phyloP scores from a whole-genome alignment of 208 protist species.

The Acanthamoeba triangularis region DNA sequence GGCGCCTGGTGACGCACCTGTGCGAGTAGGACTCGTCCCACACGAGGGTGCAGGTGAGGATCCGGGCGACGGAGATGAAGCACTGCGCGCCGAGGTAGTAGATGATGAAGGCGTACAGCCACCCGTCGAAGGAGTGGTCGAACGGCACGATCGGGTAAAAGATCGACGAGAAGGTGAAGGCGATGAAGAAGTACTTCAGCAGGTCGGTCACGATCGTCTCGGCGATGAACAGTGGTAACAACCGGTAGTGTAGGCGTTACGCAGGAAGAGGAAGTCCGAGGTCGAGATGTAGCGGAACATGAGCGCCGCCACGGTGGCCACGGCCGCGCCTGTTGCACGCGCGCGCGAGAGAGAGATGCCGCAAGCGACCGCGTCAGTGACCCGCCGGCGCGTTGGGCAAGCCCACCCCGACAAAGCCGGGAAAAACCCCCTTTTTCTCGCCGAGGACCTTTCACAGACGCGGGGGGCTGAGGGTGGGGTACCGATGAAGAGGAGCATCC shows the following conservation, averaged over 20 bases:
- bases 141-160: conserved; percentile 75
- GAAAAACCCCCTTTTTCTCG: too few relatives aligned
- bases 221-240: conserved; percentile 69
- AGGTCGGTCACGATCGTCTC: conserved; percentile 68
- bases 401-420: too few relatives aligned
- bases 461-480: background rate
- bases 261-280: conserved; percentile 53
- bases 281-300: conserved; percentile 54
- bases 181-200: conserved; percentile 78
- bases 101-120: conserved; percentile 71
- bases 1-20: background rate
- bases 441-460: too few relatives aligned
- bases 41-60: conserved; percentile 68
- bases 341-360: background rate
- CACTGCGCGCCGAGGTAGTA: conserved; percentile 74
- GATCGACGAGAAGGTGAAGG: conserved; percentile 51
- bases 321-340: background rate
- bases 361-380: background rate
- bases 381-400: too few relatives aligned
- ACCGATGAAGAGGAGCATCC: conserved; percentile 71
- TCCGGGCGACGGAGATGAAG: conserved; percentile 55
- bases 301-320: conserved; percentile 21
- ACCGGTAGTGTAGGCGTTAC: conserved; percentile 61
- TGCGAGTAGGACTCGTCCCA: conserved; percentile 73
- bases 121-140: conserved; percentile 56